Conservation (phyloP, 169 alveolate genomes). For the Plasmodium inui region DNA sequence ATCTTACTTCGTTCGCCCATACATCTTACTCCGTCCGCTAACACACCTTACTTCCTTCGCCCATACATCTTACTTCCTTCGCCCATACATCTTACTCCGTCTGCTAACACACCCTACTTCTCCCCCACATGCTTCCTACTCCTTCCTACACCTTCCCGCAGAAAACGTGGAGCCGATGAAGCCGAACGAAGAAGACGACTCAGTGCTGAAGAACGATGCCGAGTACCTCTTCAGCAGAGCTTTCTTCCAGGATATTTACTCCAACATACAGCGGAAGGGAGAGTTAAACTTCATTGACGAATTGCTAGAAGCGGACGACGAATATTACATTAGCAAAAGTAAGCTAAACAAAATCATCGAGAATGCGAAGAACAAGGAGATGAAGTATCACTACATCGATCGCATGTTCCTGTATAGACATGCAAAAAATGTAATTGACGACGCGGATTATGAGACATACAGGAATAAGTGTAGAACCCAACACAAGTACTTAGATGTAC, state of each 20-base stretch:
- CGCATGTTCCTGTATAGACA: constrained; percentile 62
- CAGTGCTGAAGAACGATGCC: constrained; percentile 43
- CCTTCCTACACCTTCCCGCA: no score
- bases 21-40: background rate
- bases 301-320: constrained; percentile 27
- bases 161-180: constrained; percentile 23
- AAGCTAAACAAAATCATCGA: constrained; percentile 48
- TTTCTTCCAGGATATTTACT: constrained; percentile 40
- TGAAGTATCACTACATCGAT: constrained; percentile 65
- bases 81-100: background rate
- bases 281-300: constrained; percentile 64
- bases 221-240: constrained; percentile 48
- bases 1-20: no score
- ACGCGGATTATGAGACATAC: constrained; percentile 46
- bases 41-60: background rate
- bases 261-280: constrained; percentile 53
- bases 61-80: background rate
- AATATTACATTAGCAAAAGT: constrained; percentile 51
- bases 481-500: constrained; percentile 49
- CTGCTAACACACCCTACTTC: no score
- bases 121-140: background rate
- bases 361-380: constrained; percentile 66
- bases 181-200: constrained; percentile 36
- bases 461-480: constrained; percentile 36
- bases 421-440: constrained; percentile 70